A percentile compares a stretch with the other conserved stretches of the same genome.
phyloP scores from a whole-genome alignment of 2,329 filamentous ascomycete species.

The Arthrocladium fulminans region DNA sequence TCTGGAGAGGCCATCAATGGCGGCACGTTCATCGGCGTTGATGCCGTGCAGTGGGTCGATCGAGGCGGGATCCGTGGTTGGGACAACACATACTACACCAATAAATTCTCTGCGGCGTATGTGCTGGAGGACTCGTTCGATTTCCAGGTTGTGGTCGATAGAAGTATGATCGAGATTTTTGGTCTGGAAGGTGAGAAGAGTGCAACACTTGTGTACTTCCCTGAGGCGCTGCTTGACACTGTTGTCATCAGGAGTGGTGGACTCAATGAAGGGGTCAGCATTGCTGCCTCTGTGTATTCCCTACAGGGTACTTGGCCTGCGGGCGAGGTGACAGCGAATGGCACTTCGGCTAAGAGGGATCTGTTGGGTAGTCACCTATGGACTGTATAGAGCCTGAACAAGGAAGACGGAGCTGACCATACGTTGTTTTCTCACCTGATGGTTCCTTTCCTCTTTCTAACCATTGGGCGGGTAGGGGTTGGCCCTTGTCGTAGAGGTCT shows the following conservation, averaged over 20 bases:
- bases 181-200: conserved; percentile 43
- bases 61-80: conserved; percentile 43
- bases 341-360: not conserved
- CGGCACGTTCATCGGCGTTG: conserved; percentile 43
- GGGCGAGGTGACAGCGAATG: not conserved
- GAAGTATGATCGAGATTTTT: conserved; percentile 48
- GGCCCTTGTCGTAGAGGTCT: not conserved
- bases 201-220: conserved; percentile 46
- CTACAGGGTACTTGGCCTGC: conserved; percentile 2
- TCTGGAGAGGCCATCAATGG: conserved; percentile 43
- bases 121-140: conserved; percentile 29
- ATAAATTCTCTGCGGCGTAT: conserved; percentile 40
- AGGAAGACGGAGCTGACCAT: too few relatives aligned
- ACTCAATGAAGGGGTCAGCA: not conserved
- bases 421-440: too few relatives aligned
- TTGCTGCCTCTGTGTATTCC: not conserved
- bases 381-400: too few relatives aligned
- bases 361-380: not conserved
- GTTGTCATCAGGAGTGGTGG: not conserved
- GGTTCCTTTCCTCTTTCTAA: too few relatives aligned
- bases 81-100: conserved; percentile 47
- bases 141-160: conserved; percentile 46
- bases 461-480: not conserved
- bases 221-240: conserved; percentile 23
- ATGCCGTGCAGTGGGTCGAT: conserved; percentile 44